These are phyloP conservation scores for Coelastrella sp. DNA, from an alignment of 139 green algal species.

Conservation along the genomic window DNA sequence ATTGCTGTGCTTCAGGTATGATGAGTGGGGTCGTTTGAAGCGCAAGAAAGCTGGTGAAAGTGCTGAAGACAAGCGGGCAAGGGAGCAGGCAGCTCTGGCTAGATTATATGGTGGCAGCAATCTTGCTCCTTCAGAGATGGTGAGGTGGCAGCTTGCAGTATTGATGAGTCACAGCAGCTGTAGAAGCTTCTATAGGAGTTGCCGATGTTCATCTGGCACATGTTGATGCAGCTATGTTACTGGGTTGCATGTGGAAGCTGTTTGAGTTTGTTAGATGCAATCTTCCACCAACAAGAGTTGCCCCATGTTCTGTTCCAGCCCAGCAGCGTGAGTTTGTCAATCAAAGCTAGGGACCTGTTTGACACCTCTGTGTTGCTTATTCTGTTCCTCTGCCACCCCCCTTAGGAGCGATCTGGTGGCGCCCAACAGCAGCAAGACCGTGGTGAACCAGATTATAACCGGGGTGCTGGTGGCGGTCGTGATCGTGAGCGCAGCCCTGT, in stretches of 20 bases:
- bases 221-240: too few relatives aligned
- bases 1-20: constrained; percentile 65
- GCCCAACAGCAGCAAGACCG: neutral
- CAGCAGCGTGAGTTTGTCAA: too few relatives aligned
- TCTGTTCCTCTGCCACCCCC: neutral
- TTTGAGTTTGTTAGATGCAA: too few relatives aligned
- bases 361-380: neutral
- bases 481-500: constrained; percentile 41
- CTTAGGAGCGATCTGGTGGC: neutral
- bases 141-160: neutral
- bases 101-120: constrained; percentile 55
- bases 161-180: too few relatives aligned
- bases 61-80: constrained; percentile 62
- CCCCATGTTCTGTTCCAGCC: too few relatives aligned
- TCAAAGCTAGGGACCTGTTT: too few relatives aligned
- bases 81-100: constrained; percentile 80
- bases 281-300: too few relatives aligned
- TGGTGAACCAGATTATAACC: constrained; percentile 7
- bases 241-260: too few relatives aligned
- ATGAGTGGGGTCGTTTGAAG: constrained; percentile 87
- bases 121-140: constrained; percentile 36
- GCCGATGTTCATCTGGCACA: too few relatives aligned
- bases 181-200: neutral
- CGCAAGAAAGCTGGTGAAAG: constrained; percentile 62
- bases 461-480: constrained; percentile 18